These are phyloP conservation scores for Dactylonectria estremocensis DNA, from an alignment of 2,329 filamentous ascomycete species.

Conservation along the genomic window DNA sequence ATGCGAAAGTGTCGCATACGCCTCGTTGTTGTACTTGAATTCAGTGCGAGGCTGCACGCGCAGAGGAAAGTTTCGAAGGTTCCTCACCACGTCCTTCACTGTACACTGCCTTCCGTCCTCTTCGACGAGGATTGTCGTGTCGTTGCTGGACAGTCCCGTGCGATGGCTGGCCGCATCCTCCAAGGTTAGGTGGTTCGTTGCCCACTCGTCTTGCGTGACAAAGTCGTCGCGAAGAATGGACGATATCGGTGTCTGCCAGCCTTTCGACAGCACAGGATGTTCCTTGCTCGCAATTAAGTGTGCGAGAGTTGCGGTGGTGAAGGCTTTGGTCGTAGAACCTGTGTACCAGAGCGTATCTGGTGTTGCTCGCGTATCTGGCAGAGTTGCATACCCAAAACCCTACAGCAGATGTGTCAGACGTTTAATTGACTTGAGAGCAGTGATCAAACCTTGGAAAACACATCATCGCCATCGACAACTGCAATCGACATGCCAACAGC, in stretches of 20 bases:
- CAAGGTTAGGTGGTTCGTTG: constrained; percentile 65
- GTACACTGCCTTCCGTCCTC: constrained; percentile 51
- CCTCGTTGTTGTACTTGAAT: constrained; percentile 66
- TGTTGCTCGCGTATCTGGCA: constrained; percentile 58
- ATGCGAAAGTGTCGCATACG: constrained; percentile 62
- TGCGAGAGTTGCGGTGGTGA: constrained; percentile 66
- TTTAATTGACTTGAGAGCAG: background rate
- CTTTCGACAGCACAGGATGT: constrained; percentile 47
- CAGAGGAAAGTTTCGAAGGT: constrained; percentile 62
- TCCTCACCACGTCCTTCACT: constrained; percentile 56
- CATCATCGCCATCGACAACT: constrained; percentile 44
- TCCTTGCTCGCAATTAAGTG: constrained; percentile 63
- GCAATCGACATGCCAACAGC: constrained; percentile 48
- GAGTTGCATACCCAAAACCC: constrained; percentile 49
- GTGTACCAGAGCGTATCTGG: constrained; percentile 67
- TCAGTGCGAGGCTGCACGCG: constrained; percentile 59
- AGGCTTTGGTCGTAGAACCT: constrained; percentile 70
- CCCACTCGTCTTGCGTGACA: constrained; percentile 62
- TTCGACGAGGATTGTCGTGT: constrained; percentile 52
- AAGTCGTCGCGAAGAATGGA: constrained; percentile 67
- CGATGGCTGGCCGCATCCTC: constrained; percentile 69
- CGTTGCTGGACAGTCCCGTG: constrained; percentile 64
- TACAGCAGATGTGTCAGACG: constrained; percentile 16
- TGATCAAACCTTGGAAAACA: constrained; percentile 43
- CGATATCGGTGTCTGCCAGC: constrained; percentile 64